These are phyloP conservation scores for Rhodotorula sp. DNA, from an alignment of 1,284 basidiomycete genomes.

Conservation along the genomic window DNA sequence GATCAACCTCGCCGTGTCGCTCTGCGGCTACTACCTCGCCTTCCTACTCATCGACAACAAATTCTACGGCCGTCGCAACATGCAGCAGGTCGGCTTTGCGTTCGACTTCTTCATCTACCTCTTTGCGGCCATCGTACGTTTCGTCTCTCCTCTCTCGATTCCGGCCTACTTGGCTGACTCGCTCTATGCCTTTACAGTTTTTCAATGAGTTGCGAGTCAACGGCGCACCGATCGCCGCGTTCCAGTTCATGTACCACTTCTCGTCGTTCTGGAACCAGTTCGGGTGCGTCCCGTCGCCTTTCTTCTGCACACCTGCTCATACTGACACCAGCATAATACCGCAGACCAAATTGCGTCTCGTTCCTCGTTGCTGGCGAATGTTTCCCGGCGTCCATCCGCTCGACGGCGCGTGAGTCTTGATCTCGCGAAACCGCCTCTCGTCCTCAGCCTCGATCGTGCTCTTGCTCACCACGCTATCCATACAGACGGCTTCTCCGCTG, in stretches of 20 bases:
- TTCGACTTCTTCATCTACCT: slow-evolving; percentile 50
- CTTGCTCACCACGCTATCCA: neutral
- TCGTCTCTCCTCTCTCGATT: slow-evolving; percentile 2
- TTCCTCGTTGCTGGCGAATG: slow-evolving; percentile 51
- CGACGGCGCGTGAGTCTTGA: slow-evolving; percentile 45
- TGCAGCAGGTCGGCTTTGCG: slow-evolving; percentile 56
- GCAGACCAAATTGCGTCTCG: slow-evolving; percentile 56
- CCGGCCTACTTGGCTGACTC: neutral
- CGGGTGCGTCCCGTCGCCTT: neutral
- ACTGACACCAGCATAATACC: slow-evolving; percentile 56
- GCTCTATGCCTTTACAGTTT: neutral
- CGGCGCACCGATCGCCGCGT: slow-evolving; percentile 45
- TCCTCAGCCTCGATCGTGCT: neutral
- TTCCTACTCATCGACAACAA: slow-evolving; percentile 61
- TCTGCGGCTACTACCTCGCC: slow-evolving; percentile 59
- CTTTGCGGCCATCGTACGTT: slow-evolving; percentile 49
- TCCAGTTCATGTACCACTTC: slow-evolving; percentile 42
- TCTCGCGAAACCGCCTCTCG: neutral
- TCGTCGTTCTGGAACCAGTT: slow-evolving; percentile 36
- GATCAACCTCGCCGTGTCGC: slow-evolving; percentile 53
- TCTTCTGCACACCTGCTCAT: slow-evolving; percentile 53
- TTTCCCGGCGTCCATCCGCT: slow-evolving; percentile 51
- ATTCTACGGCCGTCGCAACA: slow-evolving; percentile 49
- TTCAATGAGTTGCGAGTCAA: slow-evolving; percentile 51
- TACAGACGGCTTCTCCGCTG: slow-evolving; percentile 50